These are phyloP conservation scores for Kazachstania sp. DNA, from an alignment of 1,139 yeast genomes.

Conservation along the genomic window DNA sequence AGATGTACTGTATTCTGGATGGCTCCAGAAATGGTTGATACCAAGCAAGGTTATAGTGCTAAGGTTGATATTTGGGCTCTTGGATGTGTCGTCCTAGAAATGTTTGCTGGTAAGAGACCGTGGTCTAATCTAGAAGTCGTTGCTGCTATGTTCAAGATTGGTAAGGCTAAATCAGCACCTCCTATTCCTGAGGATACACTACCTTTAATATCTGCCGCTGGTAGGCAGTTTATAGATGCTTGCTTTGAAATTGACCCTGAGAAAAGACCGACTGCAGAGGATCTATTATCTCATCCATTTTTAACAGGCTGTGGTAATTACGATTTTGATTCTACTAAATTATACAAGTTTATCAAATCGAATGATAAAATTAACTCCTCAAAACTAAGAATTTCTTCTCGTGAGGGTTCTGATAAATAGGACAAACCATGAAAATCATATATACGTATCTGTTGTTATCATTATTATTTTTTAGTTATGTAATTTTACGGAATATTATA, in stretches of 20 bases:
- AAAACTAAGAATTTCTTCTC: conserved; percentile 25
- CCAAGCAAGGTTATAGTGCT: conserved; percentile 90
- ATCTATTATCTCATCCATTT: conserved; percentile 56
- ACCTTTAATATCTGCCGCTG: conserved; percentile 52
- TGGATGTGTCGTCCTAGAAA: conserved; percentile 93
- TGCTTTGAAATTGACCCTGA: conserved; percentile 83
- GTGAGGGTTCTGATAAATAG: conserved; percentile 9
- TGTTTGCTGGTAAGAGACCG: conserved; percentile 82
- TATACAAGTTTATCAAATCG: conserved; percentile 48
- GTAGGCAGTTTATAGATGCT: conserved; percentile 59
- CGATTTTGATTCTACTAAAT: conserved; percentile 52
- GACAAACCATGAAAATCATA: background rate
- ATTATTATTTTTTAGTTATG: background rate
- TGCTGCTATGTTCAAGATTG: conserved; percentile 62
- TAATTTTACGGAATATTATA: background rate
- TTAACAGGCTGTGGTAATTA: conserved; percentile 43
- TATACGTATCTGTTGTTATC: background rate
- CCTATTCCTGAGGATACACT: conserved; percentile 87
- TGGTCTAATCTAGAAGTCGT: conserved; percentile 77
- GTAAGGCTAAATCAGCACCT: conserved; percentile 78
- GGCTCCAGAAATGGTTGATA: conserved; percentile 97
- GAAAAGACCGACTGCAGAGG: conserved; percentile 77
- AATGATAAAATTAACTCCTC: conserved; percentile 38
- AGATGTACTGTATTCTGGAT: conserved; percentile 99
- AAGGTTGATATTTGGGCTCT: conserved; percentile 89